Base-by-base conservation (phyloP, 495 filamentous ascomycete species). In the Tuber magnatum region DNA sequence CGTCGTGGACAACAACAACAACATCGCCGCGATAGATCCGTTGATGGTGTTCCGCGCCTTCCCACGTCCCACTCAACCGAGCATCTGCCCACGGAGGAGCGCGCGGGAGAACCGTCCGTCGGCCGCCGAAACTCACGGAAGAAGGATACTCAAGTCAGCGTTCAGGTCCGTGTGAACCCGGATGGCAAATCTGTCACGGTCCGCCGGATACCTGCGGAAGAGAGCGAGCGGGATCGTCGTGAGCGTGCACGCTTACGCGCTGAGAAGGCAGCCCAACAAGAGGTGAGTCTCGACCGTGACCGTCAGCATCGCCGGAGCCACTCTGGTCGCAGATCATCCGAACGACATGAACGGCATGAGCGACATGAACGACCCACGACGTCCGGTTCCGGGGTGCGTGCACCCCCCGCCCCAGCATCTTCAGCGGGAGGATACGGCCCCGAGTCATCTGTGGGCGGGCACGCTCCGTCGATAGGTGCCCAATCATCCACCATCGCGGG, bases 121-220 rank as follows among this genome's bases (percentile, higher is more conserved):
- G 76, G 78, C 69, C 78, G 72, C 20, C 74, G 78, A 35, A 76
- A 77, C 14, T 71, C 72, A n/a, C 73, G 70, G 16, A 80, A 80
- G 68, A 80, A 73, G 69, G 78, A 80, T 22, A 73, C 80, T 28
- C 75, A 81, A 38, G 80, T 82, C n/a, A 78, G 74, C 1, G 80
- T 82, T 32, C 81, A 82, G 56, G 81, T 82, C 38, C 81, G 80
- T 61, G 80, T 82, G 46, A 82, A 81, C 42, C 81, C 81, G 14
- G 81, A 82, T 22, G 80, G 80, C 1, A 82, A 82, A 73, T 81
- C 81, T 20, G 81, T 82, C 43, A 81, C 80, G 16, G 81, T 82
- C 24, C 80, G 81, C 71, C 80, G 81, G 72, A 73, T 82, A 44
- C 77, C 75, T 10, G 76, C 73, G 14, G 81, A 81, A 41, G 81